Base-by-base conservation (phyloP, 1,284 basidiomycete species). In the Irpex lacteus region DNA sequence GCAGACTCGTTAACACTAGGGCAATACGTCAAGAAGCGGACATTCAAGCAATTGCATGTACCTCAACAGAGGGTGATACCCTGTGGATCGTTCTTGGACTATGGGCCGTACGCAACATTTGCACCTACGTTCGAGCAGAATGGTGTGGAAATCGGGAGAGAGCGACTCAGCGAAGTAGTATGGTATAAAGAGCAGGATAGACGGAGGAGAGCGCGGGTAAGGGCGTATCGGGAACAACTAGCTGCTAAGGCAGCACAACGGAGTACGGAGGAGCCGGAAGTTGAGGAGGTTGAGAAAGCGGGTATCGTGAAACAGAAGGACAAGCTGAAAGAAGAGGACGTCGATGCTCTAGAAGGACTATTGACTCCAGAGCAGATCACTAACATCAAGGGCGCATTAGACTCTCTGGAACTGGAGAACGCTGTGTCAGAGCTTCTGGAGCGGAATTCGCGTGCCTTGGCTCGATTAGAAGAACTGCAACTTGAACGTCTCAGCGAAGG, bases 101-200 rank as follows among this genome's bases (percentile, higher is more conserved):
- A 94, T 71, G 91, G 92, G 0, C 81, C 82, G 6, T 89, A 82
- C 70, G 76, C 89, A 2, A 89, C 84, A 70, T 94, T 94, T 74
- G 91, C 91, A 0, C 91, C 91, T 2, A 78, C 81, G 13, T 93
- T 90, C 71, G 89, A 91, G 66, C 88, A 90, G 68, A 87, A 89
- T 62, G 86, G 86, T 7, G 81, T 83, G 50, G 84, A 90, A 70
- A 75, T 91, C 11, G 90, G 90, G 1, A 78, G 84, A 61, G 73
- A 79, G 5, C 79, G 82, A 60, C 77, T 92, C 64, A 87, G 85
- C 19, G 83, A 89, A 70, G 75, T 86, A 8, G 75, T 88, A 36
- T 86, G 79, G 73, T 66, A 70, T 7, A 71, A 73, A 57, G 68
- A 75, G 60, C 70, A 72, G 66, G 73, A 72, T 59, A 63, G 69